Base-by-base conservation (phyloP, 805 yeast species). In the Metschnikowia lochheadii region DNA sequence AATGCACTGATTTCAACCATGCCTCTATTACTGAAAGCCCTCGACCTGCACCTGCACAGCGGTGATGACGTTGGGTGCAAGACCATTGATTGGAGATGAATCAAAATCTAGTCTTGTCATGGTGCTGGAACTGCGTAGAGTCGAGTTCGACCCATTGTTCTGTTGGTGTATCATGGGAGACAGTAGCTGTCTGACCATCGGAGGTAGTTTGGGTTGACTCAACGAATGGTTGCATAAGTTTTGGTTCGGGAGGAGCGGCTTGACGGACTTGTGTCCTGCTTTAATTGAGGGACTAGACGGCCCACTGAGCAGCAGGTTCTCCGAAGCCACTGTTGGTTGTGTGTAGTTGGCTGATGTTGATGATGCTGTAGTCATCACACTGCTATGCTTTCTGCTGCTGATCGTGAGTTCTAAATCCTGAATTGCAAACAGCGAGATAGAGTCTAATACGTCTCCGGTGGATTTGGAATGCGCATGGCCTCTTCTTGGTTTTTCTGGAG, bases 41-140 rank as follows among this genome's bases (percentile, higher is more conserved):
- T 58, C 62, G 2, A 58, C 62, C 21, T 55, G 62, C 18, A 73
- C 78, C 49, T 72, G 78, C 10, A 73, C 68, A 7, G 70, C 73
- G 0, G 77, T 70, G 10, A 73, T 64, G 5, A 72, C 68, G 49
- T 63, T 70, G 1, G 76, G 75, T 3, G 76, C 59, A 21, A 59
- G 54, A 10, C 60, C 56, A 36, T 57, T 62, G 18, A 59, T 56
- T 6, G 63, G 49, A n/a, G 64, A 42, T 10, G 64, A 46, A 29
- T 67, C 71, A 26, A 67, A 49, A 34, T 69, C 73, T 15, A 68
- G 50, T 46, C 68, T 63, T 6, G 60, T 58, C 48, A 69, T 52
- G 1, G 76, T 70, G 14, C 66, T 57, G 8, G 75, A 67, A 45
- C 69, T 63, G 49, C 59, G 70, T 33, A 72, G 44, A 3, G 61